Evolutionary conservation across 225 moss, liverwort and hornwort genomes (phyloP).

Genomic region (Physcomitrium patens): DNA sequence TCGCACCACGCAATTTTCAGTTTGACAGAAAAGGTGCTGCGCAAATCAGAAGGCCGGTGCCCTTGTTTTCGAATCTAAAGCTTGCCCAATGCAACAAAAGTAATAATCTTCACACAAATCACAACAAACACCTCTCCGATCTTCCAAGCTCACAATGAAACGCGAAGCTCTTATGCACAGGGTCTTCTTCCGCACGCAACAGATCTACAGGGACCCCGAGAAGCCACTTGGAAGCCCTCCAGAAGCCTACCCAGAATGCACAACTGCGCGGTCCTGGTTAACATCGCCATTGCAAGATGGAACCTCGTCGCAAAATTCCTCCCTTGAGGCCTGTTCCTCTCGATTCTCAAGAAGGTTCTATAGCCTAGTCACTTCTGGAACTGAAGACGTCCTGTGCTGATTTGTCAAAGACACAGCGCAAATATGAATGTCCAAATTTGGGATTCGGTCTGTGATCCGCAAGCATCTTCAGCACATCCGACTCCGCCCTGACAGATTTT

Average conservation of each 20-base stretch:
- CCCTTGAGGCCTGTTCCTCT: no score
- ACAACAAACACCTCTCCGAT: background rate
- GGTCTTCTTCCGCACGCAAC: background rate
- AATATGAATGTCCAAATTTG: no score
- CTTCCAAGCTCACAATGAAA: background rate
- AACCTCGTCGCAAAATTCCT: background rate
- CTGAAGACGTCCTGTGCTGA: no score
- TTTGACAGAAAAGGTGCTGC: background rate
- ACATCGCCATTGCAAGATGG: slow-evolving; percentile 9
- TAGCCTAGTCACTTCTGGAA: no score
- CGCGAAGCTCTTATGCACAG: slow-evolving; percentile 10
- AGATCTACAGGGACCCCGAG: background rate
- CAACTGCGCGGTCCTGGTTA: slow-evolving; percentile 25
- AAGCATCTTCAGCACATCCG: no score
- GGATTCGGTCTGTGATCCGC: no score
- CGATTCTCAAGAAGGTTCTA: no score
- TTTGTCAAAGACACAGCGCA: no score
- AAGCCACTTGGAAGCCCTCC: background rate
- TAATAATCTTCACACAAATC: background rate
- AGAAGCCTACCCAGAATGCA: background rate
- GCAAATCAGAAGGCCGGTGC: background rate
- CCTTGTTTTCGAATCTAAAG: background rate
- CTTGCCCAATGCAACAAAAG: background rate
- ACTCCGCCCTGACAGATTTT: no score
- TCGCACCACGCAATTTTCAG: background rate